phyloP scores from a whole-genome alignment of 2,329 filamentous ascomycete genomes.

The Lachnellula occidentalis region DNA sequence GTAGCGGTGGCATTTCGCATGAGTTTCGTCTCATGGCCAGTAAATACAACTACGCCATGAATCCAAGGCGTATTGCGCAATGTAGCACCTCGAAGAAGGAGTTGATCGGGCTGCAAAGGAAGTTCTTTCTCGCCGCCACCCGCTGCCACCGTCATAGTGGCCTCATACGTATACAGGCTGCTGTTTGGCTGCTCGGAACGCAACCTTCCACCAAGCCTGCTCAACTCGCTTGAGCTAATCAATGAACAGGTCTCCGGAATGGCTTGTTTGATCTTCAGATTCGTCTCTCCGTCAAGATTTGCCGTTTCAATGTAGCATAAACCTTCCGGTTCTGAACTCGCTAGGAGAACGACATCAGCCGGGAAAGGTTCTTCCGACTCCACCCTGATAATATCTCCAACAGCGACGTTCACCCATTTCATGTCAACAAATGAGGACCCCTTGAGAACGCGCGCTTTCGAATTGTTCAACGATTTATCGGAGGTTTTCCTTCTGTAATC shows the following conservation, averaged over 20 bases:
- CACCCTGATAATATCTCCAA: slow-evolving; percentile 89
- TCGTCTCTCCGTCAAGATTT: slow-evolving; percentile 95
- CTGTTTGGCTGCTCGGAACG: slow-evolving; percentile 97
- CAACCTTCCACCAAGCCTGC: slow-evolving; percentile 77
- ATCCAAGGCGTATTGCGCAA: slow-evolving; percentile 96
- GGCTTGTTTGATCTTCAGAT: slow-evolving; percentile 97
- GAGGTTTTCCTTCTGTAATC: slow-evolving; percentile 86
- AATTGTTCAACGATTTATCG: slow-evolving; percentile 82
- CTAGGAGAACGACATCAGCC: slow-evolving; percentile 84
- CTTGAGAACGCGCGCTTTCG: slow-evolving; percentile 74
- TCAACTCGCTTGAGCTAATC: slow-evolving; percentile 81
- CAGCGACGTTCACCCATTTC: slow-evolving; percentile 88
- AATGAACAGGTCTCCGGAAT: slow-evolving; percentile 86
- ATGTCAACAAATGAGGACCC: slow-evolving; percentile 81
- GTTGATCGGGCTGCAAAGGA: slow-evolving; percentile 82
- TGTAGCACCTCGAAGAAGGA: slow-evolving; percentile 87
- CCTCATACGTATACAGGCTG: slow-evolving; percentile 97
- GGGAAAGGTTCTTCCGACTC: slow-evolving; percentile 95
- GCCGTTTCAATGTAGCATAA: slow-evolving; percentile 98
- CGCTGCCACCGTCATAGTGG: slow-evolving; percentile 83
- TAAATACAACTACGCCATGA: slow-evolving; percentile 93
- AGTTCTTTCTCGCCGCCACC: slow-evolving; percentile 92
- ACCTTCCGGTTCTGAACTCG: slow-evolving; percentile 94
- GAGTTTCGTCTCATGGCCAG: slow-evolving; percentile 95
- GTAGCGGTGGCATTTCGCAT: slow-evolving; percentile 98